Percentiles rank a stretch among this genome's conserved stretches.
These are phyloP conservation scores for Pilasporangium apinafurcum DNA, from an alignment of 352 stramenopile species.

Conservation along the genomic window DNA sequence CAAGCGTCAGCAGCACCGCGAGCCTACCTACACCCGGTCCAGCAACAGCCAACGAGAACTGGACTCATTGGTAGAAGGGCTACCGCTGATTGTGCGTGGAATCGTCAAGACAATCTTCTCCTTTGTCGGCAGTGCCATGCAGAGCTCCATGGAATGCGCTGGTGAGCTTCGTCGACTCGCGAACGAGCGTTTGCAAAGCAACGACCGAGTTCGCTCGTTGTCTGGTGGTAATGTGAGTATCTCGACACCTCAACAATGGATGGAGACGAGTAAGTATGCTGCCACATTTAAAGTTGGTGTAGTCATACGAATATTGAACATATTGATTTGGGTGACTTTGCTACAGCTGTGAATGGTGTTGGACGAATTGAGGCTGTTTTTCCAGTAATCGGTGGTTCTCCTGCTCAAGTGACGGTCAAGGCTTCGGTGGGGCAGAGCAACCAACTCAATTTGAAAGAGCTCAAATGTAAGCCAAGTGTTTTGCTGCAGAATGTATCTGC, in stretches of 20 bases:
- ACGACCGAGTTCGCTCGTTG: conserved; percentile 36
- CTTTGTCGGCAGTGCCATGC: conserved; percentile 51
- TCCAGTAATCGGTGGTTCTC: conserved; percentile 27
- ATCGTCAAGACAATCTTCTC: conserved; percentile 65
- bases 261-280: conserved; percentile 55
- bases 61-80: conserved; percentile 41
- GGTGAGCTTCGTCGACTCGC: conserved; percentile 45
- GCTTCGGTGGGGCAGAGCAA: conserved; percentile 32
- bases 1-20: conserved; percentile 1
- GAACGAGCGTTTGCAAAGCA: conserved; percentile 47
- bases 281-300: neutral
- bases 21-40: neutral
- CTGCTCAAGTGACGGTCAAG: conserved; percentile 49
- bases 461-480: conserved; percentile 46
- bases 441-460: conserved; percentile 35
- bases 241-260: conserved; percentile 58
- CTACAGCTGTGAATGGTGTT: conserved; percentile 55
- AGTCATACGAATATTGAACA: too few species aligned
- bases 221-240: conserved; percentile 44
- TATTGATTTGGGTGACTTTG: neutral
- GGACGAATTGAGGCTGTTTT: conserved; percentile 62
- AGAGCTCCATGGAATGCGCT: conserved; percentile 54
- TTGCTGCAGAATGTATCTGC: too few species aligned
- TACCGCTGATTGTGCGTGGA: conserved; percentile 54
- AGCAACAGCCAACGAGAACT: conserved; percentile 35